phyloP scores from a whole-genome alignment of 345 rosid species.

The Tarenaya hassleriana region DNA sequence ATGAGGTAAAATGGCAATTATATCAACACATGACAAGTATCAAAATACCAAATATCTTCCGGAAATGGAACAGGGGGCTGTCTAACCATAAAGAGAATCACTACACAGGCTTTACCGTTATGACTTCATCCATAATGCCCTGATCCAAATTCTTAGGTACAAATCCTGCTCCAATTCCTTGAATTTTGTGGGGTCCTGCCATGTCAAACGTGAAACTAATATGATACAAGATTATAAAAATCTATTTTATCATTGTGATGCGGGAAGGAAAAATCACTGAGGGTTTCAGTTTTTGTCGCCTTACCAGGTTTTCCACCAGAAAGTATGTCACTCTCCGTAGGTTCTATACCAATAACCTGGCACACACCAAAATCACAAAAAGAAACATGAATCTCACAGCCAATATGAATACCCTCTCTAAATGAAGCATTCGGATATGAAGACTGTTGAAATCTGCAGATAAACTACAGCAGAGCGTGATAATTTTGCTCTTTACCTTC shows the following conservation, averaged over 20 bases:
- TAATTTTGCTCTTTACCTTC: slow-evolving; percentile 23
- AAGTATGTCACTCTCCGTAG: slow-evolving; percentile 69
- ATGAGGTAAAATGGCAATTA: no score
- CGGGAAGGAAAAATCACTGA: not conserved
- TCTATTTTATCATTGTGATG: slow-evolving; percentile 2
- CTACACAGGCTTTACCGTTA: slow-evolving; percentile 42
- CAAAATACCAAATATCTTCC: not conserved
- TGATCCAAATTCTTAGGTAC: slow-evolving; percentile 79
- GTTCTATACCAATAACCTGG: slow-evolving; percentile 86
- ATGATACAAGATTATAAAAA: not conserved
- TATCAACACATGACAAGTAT: not conserved
- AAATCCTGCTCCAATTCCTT: slow-evolving; percentile 99
- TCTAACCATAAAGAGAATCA: not conserved
- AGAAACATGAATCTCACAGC: not conserved
- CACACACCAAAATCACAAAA: slow-evolving; percentile 20
- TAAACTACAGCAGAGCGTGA: slow-evolving; percentile 8
- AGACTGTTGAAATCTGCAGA: slow-evolving; percentile 9
- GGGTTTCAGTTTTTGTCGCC: slow-evolving; percentile 7
- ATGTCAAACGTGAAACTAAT: slow-evolving; percentile 7
- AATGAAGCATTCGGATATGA: not conserved
- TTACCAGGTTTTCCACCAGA: slow-evolving; percentile 89
- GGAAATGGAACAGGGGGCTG: slow-evolving; percentile 7
- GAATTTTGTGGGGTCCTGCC: slow-evolving; percentile 99
- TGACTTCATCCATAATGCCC: slow-evolving; percentile 71
- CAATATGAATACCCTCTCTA: slow-evolving; percentile 2